Base-by-base conservation (phyloP, 2,329 filamentous ascomycete species). In the Fusarium sp. region DNA sequence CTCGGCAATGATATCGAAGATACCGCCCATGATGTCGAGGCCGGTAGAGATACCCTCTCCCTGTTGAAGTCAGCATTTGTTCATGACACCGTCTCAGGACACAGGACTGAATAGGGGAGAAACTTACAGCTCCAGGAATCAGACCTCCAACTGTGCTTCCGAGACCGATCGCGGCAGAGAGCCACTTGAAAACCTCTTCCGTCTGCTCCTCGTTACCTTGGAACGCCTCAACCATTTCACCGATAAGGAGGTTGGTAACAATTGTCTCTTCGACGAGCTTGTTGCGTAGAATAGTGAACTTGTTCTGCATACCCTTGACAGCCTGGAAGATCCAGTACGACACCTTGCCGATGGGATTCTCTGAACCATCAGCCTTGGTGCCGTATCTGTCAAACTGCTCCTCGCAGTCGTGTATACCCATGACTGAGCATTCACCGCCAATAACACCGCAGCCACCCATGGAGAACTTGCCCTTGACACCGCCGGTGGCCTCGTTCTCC, bases 261-360 rank as follows among this genome's bases (percentile, higher is more conserved):
- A 68, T 23, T 0, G 64, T 63, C 42, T 58, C 21, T 0, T 68
- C 37, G 0, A 53, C 25, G 4, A 68, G 28, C 10, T 37, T 21
- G 0, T 27, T 32, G 16, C 63, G 46, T 9, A 67, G n/a, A 9
- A 40, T 57, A 0, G 32, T 30, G 5, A 67, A 40, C 47, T 67
- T 67, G 7, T 28, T 37, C 7, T 68, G 63, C 37, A 63, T 40
- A 0, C 63, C 64, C 21, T 63, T 68, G 2, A 50, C 58, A 12
- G 64, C 64, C 11, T 67, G 64, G 10, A 68, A 68, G 11, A 68
- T 64, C 63, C 51, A 68, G 53, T 64, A 67, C 7, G 63, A 67
- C 2, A 25, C 51, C 25, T 61, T 67, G 1, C 63, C 64, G 0
- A 67, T 25, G 11, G 49, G n/a, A 18, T 53, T 34, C 6, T 27